Conservation (phyloP, 345 rosid species). For the Bretschneidera sinensis region DNA sequence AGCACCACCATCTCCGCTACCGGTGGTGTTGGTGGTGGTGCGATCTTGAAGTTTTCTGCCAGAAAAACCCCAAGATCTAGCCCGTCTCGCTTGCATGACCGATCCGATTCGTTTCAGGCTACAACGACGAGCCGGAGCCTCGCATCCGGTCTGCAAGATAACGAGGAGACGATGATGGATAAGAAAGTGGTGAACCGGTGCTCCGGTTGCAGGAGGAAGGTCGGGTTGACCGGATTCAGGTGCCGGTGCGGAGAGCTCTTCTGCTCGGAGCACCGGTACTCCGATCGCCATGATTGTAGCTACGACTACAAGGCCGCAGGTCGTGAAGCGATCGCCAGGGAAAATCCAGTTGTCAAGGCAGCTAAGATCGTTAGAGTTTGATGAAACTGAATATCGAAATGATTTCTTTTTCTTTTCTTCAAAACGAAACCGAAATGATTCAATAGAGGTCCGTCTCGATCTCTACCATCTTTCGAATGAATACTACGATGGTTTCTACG, state of each 20-base stretch:
- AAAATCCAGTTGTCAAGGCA: conserved; percentile 92
- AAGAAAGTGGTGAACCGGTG: conserved; percentile 74
- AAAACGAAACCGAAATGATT: too few species aligned
- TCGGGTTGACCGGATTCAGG: conserved; percentile 94
- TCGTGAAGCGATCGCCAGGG: conserved; percentile 87
- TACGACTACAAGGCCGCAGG: conserved; percentile 90
- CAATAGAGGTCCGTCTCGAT: too few species aligned
- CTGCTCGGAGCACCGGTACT: conserved; percentile 88
- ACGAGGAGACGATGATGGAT: conserved; percentile 32
- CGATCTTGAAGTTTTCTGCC: conserved; percentile 41
- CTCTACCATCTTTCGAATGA: too few species aligned
- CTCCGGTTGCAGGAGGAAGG: conserved; percentile 76
- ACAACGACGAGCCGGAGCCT: conserved; percentile 17
- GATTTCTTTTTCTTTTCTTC: too few species aligned
- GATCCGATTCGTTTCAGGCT: conserved; percentile 12
- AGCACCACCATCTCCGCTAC: conserved; percentile 1
- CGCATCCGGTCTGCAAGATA: conserved; percentile 21
- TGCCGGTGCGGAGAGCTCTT: conserved; percentile 96
- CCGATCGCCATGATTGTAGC: conserved; percentile 93
- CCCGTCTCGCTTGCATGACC: conserved; percentile 26
- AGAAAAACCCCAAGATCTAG: conserved; percentile 53
- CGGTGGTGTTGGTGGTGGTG: conserved; percentile 23
- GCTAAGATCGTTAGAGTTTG: conserved; percentile 91
- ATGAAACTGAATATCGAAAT: conserved; percentile 10
- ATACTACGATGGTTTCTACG: too few species aligned